Base-by-base conservation (phyloP, 1,284 basidiomycete genomes). In the Sporisorium scitamineum region DNA sequence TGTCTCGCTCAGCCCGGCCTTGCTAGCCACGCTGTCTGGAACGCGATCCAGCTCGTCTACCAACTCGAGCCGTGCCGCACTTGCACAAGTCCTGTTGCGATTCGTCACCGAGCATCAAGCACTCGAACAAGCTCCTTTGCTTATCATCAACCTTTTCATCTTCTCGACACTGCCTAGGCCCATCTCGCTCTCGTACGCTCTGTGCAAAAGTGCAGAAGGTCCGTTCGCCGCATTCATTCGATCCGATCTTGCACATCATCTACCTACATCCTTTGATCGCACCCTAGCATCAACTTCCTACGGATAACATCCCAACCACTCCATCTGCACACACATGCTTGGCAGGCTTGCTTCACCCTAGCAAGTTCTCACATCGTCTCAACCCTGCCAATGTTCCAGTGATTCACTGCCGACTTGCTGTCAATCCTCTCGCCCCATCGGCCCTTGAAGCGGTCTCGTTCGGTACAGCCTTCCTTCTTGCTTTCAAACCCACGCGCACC, bases 321-420 rank as follows among this genome's bases (percentile, higher is more conserved):
- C 32, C 18, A 31, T 42, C 20, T n/a, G 18, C 39, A 22, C 29
- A 39, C 26, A 42, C 37, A 16, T 24, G 32, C 22, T 18, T n/a
- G 48, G 31, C 47, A 42, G 32, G 39, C 31, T 44, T 51, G 57
- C 53, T 55, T 39, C 20, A 27, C n/a, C 32, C 37, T 3, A 42
- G 64, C 64, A 56, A 61, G 41, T 34, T 53, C 18, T 32, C 34
- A 13, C 14, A 16, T 26, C 39, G 26, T 32, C 48, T n/a, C n/a
- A n/a, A 34, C 39, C 20, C 42, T 54, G 54, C 54, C 67, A 44
- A 69, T 69, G 67, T 57, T 59, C 56, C 44, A 45, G 16, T 69
- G 45, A 63, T 41, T 20, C 22, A 8, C 39, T 14, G 13, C 24
- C 41, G 20, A 39, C 14, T 34, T 26, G 31, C 50, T n/a, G 34